phyloP scores from a whole-genome alignment of 2,329 filamentous ascomycete species.

The Botrytis hyacinthi region DNA sequence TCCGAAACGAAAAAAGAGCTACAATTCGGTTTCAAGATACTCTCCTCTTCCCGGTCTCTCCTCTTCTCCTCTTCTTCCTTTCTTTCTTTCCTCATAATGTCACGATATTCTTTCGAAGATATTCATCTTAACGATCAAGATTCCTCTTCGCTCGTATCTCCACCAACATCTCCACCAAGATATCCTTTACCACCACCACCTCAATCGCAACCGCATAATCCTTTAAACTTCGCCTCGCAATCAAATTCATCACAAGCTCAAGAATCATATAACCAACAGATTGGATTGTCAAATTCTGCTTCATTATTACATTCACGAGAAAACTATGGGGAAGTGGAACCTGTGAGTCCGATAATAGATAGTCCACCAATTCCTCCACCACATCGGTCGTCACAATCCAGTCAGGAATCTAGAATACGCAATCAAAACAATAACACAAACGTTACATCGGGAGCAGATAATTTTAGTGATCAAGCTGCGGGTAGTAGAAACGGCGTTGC shows the following conservation, averaged over 20 bases:
- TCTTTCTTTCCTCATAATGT: neutral
- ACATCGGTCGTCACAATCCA: conserved; percentile 36
- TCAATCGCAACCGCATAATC: neutral
- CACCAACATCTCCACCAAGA: neutral
- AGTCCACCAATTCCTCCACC: conserved; percentile 36
- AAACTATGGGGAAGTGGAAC: conserved; percentile 24
- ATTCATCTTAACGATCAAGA: conserved; percentile 1
- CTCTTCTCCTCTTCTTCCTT: neutral
- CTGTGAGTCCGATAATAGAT: conserved; percentile 24
- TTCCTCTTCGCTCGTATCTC: conserved; percentile 6
- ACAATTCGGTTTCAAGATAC: neutral
- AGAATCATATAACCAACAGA: conserved; percentile 14
- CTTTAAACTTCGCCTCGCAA: conserved; percentile 3
- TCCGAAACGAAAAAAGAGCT: neutral
- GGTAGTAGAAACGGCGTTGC: conserved; percentile 69
- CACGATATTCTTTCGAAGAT: conserved; percentile 8
- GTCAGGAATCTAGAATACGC: conserved; percentile 25
- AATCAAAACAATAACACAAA: conserved; percentile 31
- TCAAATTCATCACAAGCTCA: neutral
- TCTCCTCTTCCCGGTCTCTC: neutral
- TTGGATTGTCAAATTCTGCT: conserved; percentile 23
- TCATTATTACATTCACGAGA: conserved; percentile 12
- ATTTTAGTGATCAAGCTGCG: conserved; percentile 59
- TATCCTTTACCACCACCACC: neutral
- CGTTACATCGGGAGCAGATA: conserved; percentile 64